A percentile compares a stretch with the other conserved stretches of the same genome.
Evolutionary conservation across 1,139 yeast genomes (phyloP).

Genomic region (Saccharomyces pastorianus): DNA sequence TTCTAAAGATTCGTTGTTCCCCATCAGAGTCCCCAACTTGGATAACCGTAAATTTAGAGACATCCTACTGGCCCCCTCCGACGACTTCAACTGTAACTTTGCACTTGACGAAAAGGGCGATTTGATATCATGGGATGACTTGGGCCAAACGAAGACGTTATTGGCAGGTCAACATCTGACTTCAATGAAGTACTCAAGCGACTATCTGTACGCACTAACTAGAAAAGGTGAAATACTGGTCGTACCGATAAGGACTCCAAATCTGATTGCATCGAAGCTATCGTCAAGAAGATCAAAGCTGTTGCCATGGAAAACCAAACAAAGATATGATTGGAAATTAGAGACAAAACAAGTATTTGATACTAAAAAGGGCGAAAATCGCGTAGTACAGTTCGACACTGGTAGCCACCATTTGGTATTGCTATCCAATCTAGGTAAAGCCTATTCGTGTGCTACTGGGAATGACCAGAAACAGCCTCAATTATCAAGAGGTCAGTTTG

Average conservation of each 20-base stretch:
- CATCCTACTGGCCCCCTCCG: constrained; percentile 38
- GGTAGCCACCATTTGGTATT: constrained; percentile 66
- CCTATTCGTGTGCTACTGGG: constrained; percentile 57
- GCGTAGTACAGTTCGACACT: constrained; percentile 42
- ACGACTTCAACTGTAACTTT: constrained; percentile 44
- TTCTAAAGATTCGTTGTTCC: constrained; percentile 34
- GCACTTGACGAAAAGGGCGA: constrained; percentile 67
- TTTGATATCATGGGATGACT: constrained; percentile 55
- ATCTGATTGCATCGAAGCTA: constrained; percentile 8
- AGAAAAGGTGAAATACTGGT: constrained; percentile 46
- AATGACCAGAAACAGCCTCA: constrained; percentile 16
- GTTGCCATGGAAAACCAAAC: constrained; percentile 22
- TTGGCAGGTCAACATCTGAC: constrained; percentile 39
- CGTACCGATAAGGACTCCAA: constrained; percentile 35
- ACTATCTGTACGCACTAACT: constrained; percentile 51
- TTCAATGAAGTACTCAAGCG: constrained; percentile 45
- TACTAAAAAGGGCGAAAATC: constrained; percentile 35
- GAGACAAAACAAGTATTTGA: constrained; percentile 14
- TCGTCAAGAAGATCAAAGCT: constrained; percentile 15
- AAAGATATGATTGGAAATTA: constrained; percentile 20
- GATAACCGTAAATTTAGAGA: constrained; percentile 54
- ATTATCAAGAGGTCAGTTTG: constrained; percentile 69
- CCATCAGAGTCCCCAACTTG: constrained; percentile 55
- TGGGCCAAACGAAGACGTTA: constrained; percentile 6
- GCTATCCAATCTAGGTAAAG: constrained; percentile 53